Conservation (phyloP, 2,329 filamentous ascomycete genomes). For the Tolypocladium capitatum region DNA sequence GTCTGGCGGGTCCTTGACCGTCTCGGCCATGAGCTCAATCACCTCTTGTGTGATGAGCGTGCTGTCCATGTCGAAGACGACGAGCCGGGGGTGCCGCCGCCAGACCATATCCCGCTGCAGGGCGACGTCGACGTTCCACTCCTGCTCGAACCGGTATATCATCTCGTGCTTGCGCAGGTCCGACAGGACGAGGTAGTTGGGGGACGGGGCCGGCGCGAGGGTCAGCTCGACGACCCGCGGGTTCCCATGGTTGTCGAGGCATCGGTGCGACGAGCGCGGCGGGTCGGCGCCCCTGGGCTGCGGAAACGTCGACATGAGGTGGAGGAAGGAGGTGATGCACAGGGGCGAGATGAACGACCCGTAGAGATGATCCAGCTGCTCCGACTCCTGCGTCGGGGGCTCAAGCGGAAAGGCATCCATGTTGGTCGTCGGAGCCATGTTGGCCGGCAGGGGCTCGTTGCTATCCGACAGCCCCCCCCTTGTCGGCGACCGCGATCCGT, state of each 20-base stretch:
- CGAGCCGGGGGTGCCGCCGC: constrained; percentile 68
- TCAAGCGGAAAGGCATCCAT: constrained; percentile 48
- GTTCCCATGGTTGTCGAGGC: constrained; percentile 45
- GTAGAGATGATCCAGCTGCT: constrained; percentile 52
- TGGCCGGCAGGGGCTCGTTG: constrained; percentile 28
- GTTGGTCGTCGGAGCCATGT: constrained; percentile 46
- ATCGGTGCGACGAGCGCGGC: constrained; percentile 48
- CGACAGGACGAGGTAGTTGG: constrained; percentile 50
- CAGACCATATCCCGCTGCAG: constrained; percentile 63
- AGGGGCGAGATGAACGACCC: constrained; percentile 52
- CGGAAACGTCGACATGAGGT: constrained; percentile 51
- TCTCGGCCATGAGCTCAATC: constrained; percentile 85
- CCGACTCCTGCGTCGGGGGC: constrained; percentile 37
- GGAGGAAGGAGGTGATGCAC: constrained; percentile 52
- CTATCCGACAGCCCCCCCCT: constrained; percentile 13
- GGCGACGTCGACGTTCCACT: constrained; percentile 79
- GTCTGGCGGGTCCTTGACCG: constrained; percentile 53
- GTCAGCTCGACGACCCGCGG: constrained; percentile 55
- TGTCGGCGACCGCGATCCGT: constrained; percentile 14
- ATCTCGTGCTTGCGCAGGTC: constrained; percentile 70
- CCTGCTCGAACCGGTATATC: constrained; percentile 71
- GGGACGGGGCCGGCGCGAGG: constrained; percentile 45
- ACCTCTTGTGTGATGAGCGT: constrained; percentile 96
- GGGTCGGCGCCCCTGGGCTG: constrained; percentile 36
- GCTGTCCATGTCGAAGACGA: constrained; percentile 98